A percentile compares a stretch with the other conserved stretches of the same genome.
phyloP scores from a whole-genome alignment of 495 filamentous ascomycete species.

The Neurospora cerealis region DNA sequence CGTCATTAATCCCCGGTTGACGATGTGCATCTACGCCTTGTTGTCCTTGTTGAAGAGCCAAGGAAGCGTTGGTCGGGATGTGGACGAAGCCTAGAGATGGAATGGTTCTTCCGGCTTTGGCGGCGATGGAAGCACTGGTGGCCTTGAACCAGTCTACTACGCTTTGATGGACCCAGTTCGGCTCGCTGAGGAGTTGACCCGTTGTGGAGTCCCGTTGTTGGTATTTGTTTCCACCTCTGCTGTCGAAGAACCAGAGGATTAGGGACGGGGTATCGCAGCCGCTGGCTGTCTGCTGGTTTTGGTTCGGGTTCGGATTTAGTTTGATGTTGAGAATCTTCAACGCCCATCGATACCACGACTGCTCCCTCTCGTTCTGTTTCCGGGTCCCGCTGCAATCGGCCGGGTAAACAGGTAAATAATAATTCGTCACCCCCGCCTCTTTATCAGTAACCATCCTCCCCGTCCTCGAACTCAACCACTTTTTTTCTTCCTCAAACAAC shows the following conservation, averaged over 20 bases:
- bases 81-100: slow-evolving; percentile 66
- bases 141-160: slow-evolving; percentile 53
- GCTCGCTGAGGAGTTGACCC: slow-evolving; percentile 21
- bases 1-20: slow-evolving; percentile 59
- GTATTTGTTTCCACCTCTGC: slow-evolving; percentile 48
- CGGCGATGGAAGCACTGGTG: slow-evolving; percentile 32
- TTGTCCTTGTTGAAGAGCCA: slow-evolving; percentile 36
- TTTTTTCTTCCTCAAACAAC: slow-evolving; percentile 46
- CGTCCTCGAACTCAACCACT: slow-evolving; percentile 46
- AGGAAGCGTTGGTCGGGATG: slow-evolving; percentile 53
- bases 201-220: slow-evolving; percentile 29
- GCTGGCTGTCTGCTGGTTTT: not conserved
- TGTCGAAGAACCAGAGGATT: slow-evolving; percentile 72
- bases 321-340: not conserved
- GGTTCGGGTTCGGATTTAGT: not conserved
- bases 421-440: slow-evolving; percentile 56
- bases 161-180: slow-evolving; percentile 35
- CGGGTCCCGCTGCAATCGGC: slow-evolving; percentile 13
- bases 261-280: slow-evolving; percentile 21
- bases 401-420: slow-evolving; percentile 45
- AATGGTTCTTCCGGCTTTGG: slow-evolving; percentile 23
- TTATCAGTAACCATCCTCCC: slow-evolving; percentile 28
- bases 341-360: not conserved
- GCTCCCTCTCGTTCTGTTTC: not conserved
- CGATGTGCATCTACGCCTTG: slow-evolving; percentile 24